phyloP scores from a whole-genome alignment of 352 stramenopile species.

The Globisporangium irregulare region DNA sequence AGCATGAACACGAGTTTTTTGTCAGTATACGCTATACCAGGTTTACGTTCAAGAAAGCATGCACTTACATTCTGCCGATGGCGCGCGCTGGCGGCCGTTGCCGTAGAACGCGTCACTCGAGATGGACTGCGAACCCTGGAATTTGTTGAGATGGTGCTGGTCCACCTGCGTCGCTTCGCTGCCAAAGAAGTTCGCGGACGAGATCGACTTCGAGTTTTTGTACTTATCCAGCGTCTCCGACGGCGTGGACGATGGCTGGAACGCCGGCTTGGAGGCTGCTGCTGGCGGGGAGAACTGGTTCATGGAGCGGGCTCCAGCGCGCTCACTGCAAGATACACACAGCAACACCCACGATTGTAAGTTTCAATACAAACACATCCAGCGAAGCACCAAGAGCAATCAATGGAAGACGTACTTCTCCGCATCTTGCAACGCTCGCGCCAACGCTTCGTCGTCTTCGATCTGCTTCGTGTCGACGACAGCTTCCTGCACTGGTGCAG shows the following conservation, averaged over 20 bases:
- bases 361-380: neutral
- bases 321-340: slow-evolving; percentile 25
- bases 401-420: slow-evolving; percentile 55
- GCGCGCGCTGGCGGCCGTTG: slow-evolving; percentile 48
- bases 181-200: slow-evolving; percentile 88
- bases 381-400: neutral
- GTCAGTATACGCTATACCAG: neutral
- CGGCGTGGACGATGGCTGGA: slow-evolving; percentile 10
- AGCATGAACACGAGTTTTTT: neutral
- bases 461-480: slow-evolving; percentile 69
- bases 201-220: slow-evolving; percentile 91
- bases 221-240: slow-evolving; percentile 87
- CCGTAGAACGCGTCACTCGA: slow-evolving; percentile 87
- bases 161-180: slow-evolving; percentile 57
- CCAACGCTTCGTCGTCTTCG: slow-evolving; percentile 83
- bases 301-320: slow-evolving; percentile 1
- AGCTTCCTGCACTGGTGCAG: slow-evolving; percentile 28
- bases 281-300: slow-evolving; percentile 14
- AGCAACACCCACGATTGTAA: neutral
- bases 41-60: neutral
- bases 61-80: slow-evolving; percentile 61
- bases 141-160: slow-evolving; percentile 61
- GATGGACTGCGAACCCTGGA: slow-evolving; percentile 81
- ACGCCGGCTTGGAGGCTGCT: slow-evolving; percentile 10
- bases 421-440: slow-evolving; percentile 71